Conservation (phyloP, 1,284 basidiomycete genomes). For the Kwoniella shivajii region DNA sequence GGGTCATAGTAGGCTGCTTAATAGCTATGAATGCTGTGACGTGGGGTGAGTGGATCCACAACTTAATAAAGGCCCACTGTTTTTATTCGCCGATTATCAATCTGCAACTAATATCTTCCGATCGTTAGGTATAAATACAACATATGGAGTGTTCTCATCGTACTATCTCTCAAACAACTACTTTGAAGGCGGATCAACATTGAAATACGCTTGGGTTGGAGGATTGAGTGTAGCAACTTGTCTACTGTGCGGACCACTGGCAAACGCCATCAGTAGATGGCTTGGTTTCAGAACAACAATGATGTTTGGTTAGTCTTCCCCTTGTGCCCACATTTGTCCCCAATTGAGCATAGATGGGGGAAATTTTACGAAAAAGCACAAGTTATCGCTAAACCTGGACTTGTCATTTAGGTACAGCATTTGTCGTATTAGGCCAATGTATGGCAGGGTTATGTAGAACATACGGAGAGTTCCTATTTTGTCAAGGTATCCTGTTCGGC, state of each 20-base stretch:
- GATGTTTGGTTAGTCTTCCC: slow-evolving; percentile 36
- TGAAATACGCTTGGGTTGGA: slow-evolving; percentile 56
- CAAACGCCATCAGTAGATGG: slow-evolving; percentile 46
- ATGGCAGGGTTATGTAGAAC: slow-evolving; percentile 35
- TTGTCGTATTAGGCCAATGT: slow-evolving; percentile 40
- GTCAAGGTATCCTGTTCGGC: slow-evolving; percentile 46
- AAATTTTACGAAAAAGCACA: no score
- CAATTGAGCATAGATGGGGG: no score
- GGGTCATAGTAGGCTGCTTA: slow-evolving; percentile 52
- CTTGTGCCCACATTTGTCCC: no score
- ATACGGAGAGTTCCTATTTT: slow-evolving; percentile 38
- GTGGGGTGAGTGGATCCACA: slow-evolving; percentile 40
- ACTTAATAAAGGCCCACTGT: not conserved
- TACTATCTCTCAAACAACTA: slow-evolving; percentile 55
- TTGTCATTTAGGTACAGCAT: slow-evolving; percentile 30
- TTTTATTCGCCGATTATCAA: not conserved
- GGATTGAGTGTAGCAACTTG: slow-evolving; percentile 51
- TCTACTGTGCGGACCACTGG: slow-evolving; percentile 49
- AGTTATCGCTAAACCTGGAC: no score
- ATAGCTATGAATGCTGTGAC: slow-evolving; percentile 44
- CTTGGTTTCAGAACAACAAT: slow-evolving; percentile 49
- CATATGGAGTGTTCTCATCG: slow-evolving; percentile 56
- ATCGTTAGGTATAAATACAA: slow-evolving; percentile 52
- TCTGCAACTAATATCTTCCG: no score
- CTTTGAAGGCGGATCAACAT: slow-evolving; percentile 48